These are phyloP conservation scores for Parastagonospora nodorum DNA, from an alignment of 2,329 filamentous ascomycete species.

Conservation along the genomic window DNA sequence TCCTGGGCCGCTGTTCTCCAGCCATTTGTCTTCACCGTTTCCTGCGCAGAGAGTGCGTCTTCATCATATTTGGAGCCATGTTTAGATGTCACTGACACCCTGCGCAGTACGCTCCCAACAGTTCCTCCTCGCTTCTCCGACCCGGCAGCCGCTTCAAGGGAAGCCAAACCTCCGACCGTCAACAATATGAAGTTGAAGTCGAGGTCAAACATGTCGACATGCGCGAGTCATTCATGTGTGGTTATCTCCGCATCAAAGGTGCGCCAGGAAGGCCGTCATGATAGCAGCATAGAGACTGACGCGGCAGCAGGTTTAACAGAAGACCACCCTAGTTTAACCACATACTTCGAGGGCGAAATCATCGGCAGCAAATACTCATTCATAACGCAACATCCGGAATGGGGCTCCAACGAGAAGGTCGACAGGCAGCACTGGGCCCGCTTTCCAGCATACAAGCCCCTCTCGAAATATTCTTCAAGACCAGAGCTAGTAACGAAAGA, in stretches of 20 bases:
- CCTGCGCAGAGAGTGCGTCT: constrained; percentile 41
- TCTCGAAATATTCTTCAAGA: constrained; percentile 66
- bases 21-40: constrained; percentile 38
- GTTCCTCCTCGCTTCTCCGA: constrained; percentile 84
- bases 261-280: constrained; percentile 20
- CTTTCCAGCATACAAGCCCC: constrained; percentile 83
- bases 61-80: neutral
- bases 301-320: constrained; percentile 75
- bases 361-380: constrained; percentile 97
- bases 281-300: constrained; percentile 16
- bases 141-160: constrained; percentile 87
- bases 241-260: constrained; percentile 96
- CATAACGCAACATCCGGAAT: constrained; percentile 82
- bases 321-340: constrained; percentile 95
- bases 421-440: constrained; percentile 93
- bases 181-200: constrained; percentile 93
- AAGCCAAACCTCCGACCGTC: constrained; percentile 89
- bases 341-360: constrained; percentile 97
- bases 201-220: constrained; percentile 97
- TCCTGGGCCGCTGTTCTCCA: constrained; percentile 30
- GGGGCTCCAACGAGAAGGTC: constrained; percentile 90
- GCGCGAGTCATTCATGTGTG: constrained; percentile 90
- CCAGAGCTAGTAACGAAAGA: constrained; percentile 68
- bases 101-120: constrained; percentile 70
- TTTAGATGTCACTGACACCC: constrained; percentile 20